These are phyloP conservation scores for Drosera spatulata DNA, from an alignment of 179 eudicot genomes.

Conservation along the genomic window DNA sequence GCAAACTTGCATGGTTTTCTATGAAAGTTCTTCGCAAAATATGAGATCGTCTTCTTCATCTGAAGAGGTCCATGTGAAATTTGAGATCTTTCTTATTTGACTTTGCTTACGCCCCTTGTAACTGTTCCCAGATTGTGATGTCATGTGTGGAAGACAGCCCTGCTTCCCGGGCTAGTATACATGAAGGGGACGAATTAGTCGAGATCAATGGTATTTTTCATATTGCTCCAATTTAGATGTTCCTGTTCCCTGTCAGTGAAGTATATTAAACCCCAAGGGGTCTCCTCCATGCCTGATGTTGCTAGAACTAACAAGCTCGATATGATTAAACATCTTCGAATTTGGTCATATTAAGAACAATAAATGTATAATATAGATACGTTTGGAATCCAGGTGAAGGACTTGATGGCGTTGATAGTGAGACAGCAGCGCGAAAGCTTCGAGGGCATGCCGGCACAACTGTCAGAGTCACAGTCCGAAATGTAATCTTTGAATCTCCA, in stretches of 20 bases:
- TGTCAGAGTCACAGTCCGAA: constrained; percentile 71
- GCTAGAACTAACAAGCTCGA: too few relatives aligned
- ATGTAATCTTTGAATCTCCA: constrained; percentile 27
- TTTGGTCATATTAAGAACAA: neutral
- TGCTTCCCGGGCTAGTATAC: constrained; percentile 90
- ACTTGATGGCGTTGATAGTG: constrained; percentile 65
- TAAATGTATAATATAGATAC: neutral
- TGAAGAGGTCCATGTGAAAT: neutral
- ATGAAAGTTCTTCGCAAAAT: neutral
- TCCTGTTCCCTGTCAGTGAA: too few relatives aligned
- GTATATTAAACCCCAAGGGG: too few relatives aligned
- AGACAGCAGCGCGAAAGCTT: constrained; percentile 88
- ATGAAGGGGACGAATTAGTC: constrained; percentile 77
- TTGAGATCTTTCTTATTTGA: neutral
- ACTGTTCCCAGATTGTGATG: constrained; percentile 46
- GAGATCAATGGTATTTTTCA: constrained; percentile 98
- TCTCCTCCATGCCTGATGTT: too few relatives aligned
- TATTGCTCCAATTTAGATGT: too few relatives aligned
- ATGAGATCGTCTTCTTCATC: neutral
- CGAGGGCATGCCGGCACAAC: constrained; percentile 85
- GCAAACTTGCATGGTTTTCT: too few relatives aligned
- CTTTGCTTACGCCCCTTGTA: neutral
- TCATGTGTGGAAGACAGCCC: constrained; percentile 85
- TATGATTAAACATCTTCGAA: too few relatives aligned
- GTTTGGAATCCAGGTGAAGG: constrained; percentile 46